Conservation (phyloP, 164 flowering plant genomes). For the Chloranthus sessilifolius region DNA sequence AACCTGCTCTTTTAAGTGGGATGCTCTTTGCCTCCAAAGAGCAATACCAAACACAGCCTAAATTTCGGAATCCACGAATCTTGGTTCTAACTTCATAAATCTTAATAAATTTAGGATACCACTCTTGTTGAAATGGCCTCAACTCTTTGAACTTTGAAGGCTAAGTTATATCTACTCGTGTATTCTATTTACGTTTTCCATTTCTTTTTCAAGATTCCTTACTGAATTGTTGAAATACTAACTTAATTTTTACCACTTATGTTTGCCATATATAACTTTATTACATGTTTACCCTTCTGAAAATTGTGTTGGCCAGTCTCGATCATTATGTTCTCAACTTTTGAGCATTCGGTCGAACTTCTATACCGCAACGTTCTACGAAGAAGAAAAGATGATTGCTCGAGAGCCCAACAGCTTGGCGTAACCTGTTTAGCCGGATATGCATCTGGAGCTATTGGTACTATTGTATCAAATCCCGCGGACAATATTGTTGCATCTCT, state of each 20-base stretch:
- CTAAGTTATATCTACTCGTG: background rate
- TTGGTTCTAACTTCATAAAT: too few species aligned
- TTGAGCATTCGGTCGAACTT: conserved; percentile 83
- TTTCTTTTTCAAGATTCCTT: too few species aligned
- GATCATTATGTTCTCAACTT: conserved; percentile 82
- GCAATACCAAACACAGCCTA: too few species aligned
- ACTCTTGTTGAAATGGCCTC: too few species aligned
- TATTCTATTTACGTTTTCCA: background rate
- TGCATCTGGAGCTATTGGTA: conserved; percentile 77
- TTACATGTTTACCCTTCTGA: background rate
- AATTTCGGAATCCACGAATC: too few species aligned
- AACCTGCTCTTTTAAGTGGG: too few species aligned
- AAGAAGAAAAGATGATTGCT: conserved; percentile 73
- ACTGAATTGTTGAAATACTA: too few species aligned
- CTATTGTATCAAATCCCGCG: conserved; percentile 77
- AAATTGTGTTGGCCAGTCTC: conserved; percentile 46
- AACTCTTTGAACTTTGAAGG: background rate
- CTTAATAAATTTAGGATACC: too few species aligned
- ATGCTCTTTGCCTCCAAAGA: too few species aligned
- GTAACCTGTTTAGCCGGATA: conserved; percentile 89
- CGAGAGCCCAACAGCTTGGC: conserved; percentile 74
- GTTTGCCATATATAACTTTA: too few species aligned
- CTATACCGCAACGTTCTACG: conserved; percentile 43
- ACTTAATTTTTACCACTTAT: too few species aligned
- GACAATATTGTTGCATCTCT: conserved; percentile 76